Conservation (phyloP, 176 grass and related monocot genomes). For the Thinopyrum elongatum region DNA sequence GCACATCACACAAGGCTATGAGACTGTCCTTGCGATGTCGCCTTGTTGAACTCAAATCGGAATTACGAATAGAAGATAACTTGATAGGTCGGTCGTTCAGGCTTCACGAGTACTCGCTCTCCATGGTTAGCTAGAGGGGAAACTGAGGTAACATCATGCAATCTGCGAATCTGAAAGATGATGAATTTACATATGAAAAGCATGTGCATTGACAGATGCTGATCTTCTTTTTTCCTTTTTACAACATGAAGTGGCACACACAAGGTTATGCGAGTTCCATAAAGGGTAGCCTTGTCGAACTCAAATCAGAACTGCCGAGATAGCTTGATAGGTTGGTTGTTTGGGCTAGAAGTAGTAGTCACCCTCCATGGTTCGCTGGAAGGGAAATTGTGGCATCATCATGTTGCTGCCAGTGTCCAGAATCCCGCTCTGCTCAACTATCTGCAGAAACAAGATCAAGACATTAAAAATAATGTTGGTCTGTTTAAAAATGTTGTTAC, state of each 20-base stretch:
- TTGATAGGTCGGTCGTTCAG: not conserved
- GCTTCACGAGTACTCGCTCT: conserved; percentile 22
- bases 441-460: conserved; percentile 31
- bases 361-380: conserved; percentile 27
- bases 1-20: not conserved
- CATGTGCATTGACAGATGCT: not conserved
- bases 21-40: not conserved
- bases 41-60: not conserved
- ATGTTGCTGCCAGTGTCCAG: not conserved
- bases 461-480: not conserved
- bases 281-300: not conserved
- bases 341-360: conserved; percentile 27
- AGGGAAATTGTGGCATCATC: conserved; percentile 36
- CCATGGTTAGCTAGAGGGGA: conserved; percentile 27
- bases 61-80: not conserved
- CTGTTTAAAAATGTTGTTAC: not conserved
- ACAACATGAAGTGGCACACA: not conserved
- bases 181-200: conserved; percentile 21
- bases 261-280: not conserved
- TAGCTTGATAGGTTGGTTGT: conserved; percentile 9
- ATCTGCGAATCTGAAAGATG: not conserved
- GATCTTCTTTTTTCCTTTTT: not conserved
- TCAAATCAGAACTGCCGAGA: not conserved
- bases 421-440: conserved; percentile 48
- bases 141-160: conserved; percentile 22